These are phyloP conservation scores for Cystobasidiopsis lactophilus DNA, from an alignment of 768 basidiomycete species.

Conservation along the genomic window DNA sequence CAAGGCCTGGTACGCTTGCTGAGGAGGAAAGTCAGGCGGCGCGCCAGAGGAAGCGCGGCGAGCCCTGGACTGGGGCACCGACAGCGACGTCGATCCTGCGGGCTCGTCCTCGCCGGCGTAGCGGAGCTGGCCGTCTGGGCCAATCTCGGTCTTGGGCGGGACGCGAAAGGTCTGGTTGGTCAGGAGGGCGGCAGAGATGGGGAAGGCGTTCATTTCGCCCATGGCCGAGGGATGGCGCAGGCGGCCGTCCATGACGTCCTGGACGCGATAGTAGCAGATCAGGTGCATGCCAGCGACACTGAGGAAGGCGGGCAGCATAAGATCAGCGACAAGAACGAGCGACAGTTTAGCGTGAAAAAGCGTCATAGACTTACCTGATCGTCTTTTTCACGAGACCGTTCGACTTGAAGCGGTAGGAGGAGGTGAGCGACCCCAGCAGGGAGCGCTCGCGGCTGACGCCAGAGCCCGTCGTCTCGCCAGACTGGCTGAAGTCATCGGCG, in stretches of 20 bases:
- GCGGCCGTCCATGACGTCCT: slow-evolving; percentile 71
- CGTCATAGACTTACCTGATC: slow-evolving; percentile 9
- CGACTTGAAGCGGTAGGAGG: slow-evolving; percentile 75
- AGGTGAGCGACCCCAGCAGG: slow-evolving; percentile 73
- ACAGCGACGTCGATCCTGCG: neutral
- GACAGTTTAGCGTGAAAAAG: neutral
- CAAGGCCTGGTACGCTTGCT: too few relatives aligned
- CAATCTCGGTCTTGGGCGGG: slow-evolving; percentile 69
- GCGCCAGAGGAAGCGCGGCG: too few relatives aligned
- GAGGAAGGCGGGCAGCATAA: neutral
- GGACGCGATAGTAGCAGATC: slow-evolving; percentile 68
- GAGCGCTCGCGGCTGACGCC: slow-evolving; percentile 37
- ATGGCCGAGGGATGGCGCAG: slow-evolving; percentile 70
- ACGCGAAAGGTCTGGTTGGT: slow-evolving; percentile 78
- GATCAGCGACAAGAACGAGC: neutral
- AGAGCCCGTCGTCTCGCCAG: neutral
- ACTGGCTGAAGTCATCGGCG: neutral
- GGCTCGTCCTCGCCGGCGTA: slow-evolving; percentile 5
- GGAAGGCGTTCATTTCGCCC: slow-evolving; percentile 61
- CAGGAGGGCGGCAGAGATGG: slow-evolving; percentile 63
- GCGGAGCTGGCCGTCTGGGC: slow-evolving; percentile 19
- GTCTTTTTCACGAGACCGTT: slow-evolving; percentile 97
- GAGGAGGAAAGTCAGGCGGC: too few relatives aligned
- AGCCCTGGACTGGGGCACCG: too few relatives aligned
- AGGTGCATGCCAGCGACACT: slow-evolving; percentile 73